Base-by-base conservation (phyloP, 805 yeast genomes). In the Zygosaccharomyces kombuchaensis region DNA sequence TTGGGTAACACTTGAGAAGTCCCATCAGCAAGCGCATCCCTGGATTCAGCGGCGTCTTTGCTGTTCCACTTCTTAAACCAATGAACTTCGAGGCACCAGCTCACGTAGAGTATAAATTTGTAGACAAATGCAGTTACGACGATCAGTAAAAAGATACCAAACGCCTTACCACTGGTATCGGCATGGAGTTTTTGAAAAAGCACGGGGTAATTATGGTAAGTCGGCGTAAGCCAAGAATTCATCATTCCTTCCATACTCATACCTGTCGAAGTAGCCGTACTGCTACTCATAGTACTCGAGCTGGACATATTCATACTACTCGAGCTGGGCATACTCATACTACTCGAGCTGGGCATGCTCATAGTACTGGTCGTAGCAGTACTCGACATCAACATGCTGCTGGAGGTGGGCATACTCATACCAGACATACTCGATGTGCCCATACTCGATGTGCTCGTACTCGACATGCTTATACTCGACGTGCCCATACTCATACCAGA, bases 131-230 rank as follows among this genome's bases (percentile, higher is more conserved):
- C 81, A 2, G 77, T 67, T 22, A 75, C 76, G 58, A 85, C 77
- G 17, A 85, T 59, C 10, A 81, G 66, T 29, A 80, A 66, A 57
- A 84, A 85, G 12, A 85, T 83, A 19, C 91, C 95, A 62, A 85
- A 85, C 0, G 87, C 89, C 43, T 75, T 74, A 8, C 74, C 88
- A 21, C 76, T 76, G 34, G 66, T 68, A 2, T 68, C 53, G 2
- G 91, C 91, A 9, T 58, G 56, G 38, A 85, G 64, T 0, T 67
- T 65, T 47, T 71, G 65, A 66, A 85, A 85, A 4, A 85, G 57
- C 0, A 85, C 87, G 0, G 91, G 88, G 51, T 79, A 78, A 34
- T 71, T 64, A 2, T 62, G 51, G 63, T 70, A 84, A 2, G 64
- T 56, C 0, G 77, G 65, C 1, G 84, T 78, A 55, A 85, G 65